Conservation (phyloP, 2,329 filamentous ascomycete species). For the Zopfia rhizophila region DNA sequence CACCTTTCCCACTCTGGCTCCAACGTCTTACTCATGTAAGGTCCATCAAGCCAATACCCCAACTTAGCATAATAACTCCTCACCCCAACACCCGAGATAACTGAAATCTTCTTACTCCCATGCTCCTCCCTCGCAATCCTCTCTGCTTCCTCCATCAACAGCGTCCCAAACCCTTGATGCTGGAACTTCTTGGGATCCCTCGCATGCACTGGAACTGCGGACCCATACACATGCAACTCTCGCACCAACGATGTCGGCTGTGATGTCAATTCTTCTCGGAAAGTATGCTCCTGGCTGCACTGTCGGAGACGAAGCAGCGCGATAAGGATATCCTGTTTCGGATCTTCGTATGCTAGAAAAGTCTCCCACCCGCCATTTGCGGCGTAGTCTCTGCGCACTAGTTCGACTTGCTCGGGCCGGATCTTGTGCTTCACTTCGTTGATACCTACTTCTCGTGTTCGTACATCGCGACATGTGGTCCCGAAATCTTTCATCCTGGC, state of each 20-base stretch:
- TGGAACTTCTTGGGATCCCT: conserved; percentile 97
- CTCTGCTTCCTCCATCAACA: conserved; percentile 98
- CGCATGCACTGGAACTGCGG: conserved; percentile 95
- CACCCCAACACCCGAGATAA: conserved; percentile 98
- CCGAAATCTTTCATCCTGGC: conserved; percentile 99
- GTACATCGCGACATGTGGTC: conserved; percentile 94
- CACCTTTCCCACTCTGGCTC: conserved; percentile 47
- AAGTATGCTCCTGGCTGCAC: conserved; percentile 91
- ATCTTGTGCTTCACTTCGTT: conserved; percentile 99
- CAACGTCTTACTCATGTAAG: conserved; percentile 66
- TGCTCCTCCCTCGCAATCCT: conserved; percentile 95
- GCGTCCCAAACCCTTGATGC: conserved; percentile 94
- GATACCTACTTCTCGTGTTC: conserved; percentile 95
- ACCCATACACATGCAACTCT: conserved; percentile 96
- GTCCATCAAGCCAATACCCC: conserved; percentile 92
- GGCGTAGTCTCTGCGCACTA: conserved; percentile 90
- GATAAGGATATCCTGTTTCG: conserved; percentile 97
- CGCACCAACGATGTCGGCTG: conserved; percentile 93
- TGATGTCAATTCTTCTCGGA: conserved; percentile 83
- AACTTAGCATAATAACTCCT: conserved; percentile 94
- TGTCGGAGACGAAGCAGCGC: conserved; percentile 88
- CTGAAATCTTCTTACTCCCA: conserved; percentile 90
- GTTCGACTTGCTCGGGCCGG: conserved; percentile 92
- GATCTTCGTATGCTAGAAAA: conserved; percentile 96
- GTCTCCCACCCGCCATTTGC: conserved; percentile 99